Evolutionary conservation across 2,329 filamentous ascomycete genomes (phyloP).

Genomic region (Ilyonectria mors-panacis): DNA sequence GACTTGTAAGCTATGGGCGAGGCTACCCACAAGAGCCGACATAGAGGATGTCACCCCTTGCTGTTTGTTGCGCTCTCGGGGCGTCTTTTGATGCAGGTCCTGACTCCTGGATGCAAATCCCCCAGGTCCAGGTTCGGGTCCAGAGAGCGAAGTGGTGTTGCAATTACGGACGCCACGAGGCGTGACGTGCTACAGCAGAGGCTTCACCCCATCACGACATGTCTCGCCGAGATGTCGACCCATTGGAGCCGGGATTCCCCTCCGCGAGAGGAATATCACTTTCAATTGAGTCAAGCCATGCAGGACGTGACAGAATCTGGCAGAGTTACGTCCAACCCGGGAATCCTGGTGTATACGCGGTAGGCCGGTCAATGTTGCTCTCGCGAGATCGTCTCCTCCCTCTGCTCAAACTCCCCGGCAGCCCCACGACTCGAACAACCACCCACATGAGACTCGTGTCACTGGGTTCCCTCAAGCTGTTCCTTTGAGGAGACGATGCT

Average conservation of each 20-base stretch:
- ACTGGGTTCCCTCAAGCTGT: slow-evolving; percentile 40
- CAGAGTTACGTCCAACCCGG: background rate
- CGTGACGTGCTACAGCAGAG: slow-evolving; percentile 4
- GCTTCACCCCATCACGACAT: background rate
- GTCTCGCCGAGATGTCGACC: background rate
- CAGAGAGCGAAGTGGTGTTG: background rate
- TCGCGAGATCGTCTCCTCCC: background rate
- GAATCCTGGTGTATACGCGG: background rate
- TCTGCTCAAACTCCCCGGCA: background rate
- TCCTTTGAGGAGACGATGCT: slow-evolving; percentile 5
- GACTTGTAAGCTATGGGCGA: slow-evolving; percentile 2
- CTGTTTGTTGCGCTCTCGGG: background rate
- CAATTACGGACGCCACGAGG: background rate
- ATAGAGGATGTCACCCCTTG: background rate
- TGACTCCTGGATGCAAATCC: slow-evolving; percentile 36
- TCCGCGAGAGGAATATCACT: background rate
- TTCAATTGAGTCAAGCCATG: background rate
- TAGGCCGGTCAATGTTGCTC: background rate
- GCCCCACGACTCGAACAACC: slow-evolving; percentile 34
- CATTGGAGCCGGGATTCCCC: background rate
- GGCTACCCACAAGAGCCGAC: background rate
- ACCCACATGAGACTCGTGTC: slow-evolving; percentile 46
- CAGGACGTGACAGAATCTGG: slow-evolving; percentile 2
- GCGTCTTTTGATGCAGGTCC: slow-evolving; percentile 41
- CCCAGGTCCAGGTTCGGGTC: slow-evolving; percentile 22